phyloP scores from a whole-genome alignment of 73 alveolate genomes.

The Uronychia setigera region DNA sequence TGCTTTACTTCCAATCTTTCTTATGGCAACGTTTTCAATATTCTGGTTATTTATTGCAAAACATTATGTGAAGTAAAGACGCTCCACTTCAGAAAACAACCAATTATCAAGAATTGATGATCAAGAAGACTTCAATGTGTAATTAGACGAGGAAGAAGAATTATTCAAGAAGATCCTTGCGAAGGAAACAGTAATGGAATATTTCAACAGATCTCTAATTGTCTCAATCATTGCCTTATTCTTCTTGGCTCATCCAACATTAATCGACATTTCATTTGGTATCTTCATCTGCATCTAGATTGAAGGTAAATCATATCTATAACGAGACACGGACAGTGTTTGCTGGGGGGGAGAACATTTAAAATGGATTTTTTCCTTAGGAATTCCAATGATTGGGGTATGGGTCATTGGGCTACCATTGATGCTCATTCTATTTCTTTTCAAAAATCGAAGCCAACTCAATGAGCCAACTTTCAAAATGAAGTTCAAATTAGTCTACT shows the following conservation, averaged over 20 bases:
- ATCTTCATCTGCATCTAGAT: not conserved
- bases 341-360: not conserved
- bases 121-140: not conserved
- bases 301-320: too few relatives aligned
- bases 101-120: too few relatives aligned
- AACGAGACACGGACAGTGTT: too few relatives aligned
- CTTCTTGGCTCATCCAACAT: not conserved
- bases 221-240: not conserved
- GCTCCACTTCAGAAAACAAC: not conserved
- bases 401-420: not conserved
- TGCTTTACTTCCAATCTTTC: not conserved
- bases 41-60: not conserved
- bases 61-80: not conserved
- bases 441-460: too few relatives aligned
- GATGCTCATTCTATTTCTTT: too few relatives aligned
- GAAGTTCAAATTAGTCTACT: too few relatives aligned
- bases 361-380: not conserved
- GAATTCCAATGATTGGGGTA: not conserved
- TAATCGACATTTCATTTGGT: not conserved
- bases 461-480: too few relatives aligned
- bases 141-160: not conserved
- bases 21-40: not conserved
- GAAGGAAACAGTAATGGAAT: not conserved
- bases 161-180: not conserved
- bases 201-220: not conserved